These are phyloP conservation scores for Fusarium caatingaense DNA, from an alignment of 2,329 filamentous ascomycete genomes.

Conservation along the genomic window DNA sequence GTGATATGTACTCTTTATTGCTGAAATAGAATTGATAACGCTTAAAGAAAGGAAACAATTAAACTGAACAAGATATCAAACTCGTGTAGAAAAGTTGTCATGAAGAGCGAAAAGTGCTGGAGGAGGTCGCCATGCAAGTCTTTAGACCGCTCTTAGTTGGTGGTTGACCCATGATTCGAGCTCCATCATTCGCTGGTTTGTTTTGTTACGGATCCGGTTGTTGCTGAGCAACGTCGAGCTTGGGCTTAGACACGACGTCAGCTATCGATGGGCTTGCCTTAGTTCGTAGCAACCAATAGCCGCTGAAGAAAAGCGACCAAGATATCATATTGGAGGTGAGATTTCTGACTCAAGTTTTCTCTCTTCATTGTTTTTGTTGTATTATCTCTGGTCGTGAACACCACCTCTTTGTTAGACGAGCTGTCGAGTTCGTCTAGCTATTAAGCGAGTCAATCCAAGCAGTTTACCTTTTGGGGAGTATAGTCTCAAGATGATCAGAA, in stretches of 20 bases:
- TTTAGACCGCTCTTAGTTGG: constrained; percentile 17
- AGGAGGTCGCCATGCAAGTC: background rate
- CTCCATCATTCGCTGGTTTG: constrained; percentile 42
- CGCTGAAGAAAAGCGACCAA: background rate
- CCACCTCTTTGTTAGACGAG: background rate
- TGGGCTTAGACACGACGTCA: constrained; percentile 24
- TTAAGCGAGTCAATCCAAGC: too few species aligned
- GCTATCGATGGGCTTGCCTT: background rate
- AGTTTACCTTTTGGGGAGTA: background rate
- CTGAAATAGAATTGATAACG: background rate
- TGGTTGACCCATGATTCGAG: constrained; percentile 23
- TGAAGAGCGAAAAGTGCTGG: background rate
- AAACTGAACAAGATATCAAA: background rate
- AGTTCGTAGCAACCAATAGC: background rate
- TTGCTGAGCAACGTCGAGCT: constrained; percentile 43
- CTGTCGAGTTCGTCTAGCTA: background rate
- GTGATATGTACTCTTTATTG: background rate
- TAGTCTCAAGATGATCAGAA: background rate
- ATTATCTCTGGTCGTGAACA: background rate
- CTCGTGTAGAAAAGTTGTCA: background rate
- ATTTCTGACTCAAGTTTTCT: background rate
- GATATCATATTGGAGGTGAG: background rate
- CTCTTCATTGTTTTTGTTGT: background rate
- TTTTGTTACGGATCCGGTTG: constrained; percentile 40
- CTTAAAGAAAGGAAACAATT: background rate